Conservation (phyloP, 2,329 filamentous ascomycete genomes). For the Lachnellula subtilissima region DNA sequence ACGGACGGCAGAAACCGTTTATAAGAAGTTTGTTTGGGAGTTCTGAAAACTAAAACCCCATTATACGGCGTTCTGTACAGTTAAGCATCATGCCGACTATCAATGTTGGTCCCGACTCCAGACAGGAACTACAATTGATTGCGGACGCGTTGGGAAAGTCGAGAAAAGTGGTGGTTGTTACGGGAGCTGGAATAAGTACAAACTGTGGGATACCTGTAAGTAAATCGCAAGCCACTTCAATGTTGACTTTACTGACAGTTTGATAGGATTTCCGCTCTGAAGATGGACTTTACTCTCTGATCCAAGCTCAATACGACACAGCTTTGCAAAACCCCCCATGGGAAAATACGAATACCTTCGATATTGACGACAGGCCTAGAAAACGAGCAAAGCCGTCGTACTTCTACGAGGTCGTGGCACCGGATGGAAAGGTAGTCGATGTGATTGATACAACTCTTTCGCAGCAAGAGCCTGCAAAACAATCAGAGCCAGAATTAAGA, state of each 20-base stretch:
- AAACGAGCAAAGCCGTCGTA: slow-evolving; percentile 29
- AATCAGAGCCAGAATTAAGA: slow-evolving; percentile 3
- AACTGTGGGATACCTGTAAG: slow-evolving; percentile 70
- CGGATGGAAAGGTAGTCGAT: slow-evolving; percentile 25
- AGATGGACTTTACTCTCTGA: slow-evolving; percentile 67
- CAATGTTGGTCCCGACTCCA: slow-evolving; percentile 24
- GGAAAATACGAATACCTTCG: slow-evolving; percentile 28
- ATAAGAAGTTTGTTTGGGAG: too few relatives aligned
- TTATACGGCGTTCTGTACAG: neutral
- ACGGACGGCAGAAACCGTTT: too few relatives aligned
- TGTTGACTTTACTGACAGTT: slow-evolving; percentile 16
- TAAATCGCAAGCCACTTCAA: neutral
- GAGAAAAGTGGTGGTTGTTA: slow-evolving; percentile 66
- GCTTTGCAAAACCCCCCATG: slow-evolving; percentile 37
- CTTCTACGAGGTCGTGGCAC: slow-evolving; percentile 27
- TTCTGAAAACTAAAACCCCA: too few relatives aligned
- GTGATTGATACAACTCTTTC: slow-evolving; percentile 21
- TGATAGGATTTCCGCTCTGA: slow-evolving; percentile 65
- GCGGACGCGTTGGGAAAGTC: slow-evolving; percentile 61
- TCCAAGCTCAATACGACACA: slow-evolving; percentile 62
- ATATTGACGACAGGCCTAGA: slow-evolving; percentile 31
- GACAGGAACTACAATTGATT: slow-evolving; percentile 51
- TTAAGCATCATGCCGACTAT: slow-evolving; percentile 29
- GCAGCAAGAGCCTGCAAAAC: neutral
- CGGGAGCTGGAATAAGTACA: slow-evolving; percentile 69